Conservation (phyloP, 805 yeast species). For the Isabelozyma heimii region DNA sequence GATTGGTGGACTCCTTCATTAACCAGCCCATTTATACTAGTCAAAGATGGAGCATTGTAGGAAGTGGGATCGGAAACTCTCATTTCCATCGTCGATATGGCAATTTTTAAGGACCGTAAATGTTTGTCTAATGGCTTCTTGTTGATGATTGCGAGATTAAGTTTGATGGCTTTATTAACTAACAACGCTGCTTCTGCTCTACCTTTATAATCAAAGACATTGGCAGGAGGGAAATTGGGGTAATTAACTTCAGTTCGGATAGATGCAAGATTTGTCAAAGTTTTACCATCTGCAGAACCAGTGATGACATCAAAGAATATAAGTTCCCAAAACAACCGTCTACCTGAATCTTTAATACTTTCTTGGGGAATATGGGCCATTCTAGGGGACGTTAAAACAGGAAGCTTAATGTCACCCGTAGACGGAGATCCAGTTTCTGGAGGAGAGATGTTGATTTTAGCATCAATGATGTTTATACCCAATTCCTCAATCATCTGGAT, state of each 20-base stretch:
- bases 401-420: not conserved
- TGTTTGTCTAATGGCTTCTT: constrained; percentile 35
- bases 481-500: constrained; percentile 36
- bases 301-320: constrained; percentile 51
- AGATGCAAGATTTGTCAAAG: constrained; percentile 30
- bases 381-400: constrained; percentile 10
- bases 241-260: constrained; percentile 31
- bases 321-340: constrained; percentile 52
- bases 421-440: too few relatives aligned
- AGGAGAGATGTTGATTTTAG: not conserved
- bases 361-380: constrained; percentile 8
- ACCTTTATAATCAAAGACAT: constrained; percentile 38
- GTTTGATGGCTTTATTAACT: constrained; percentile 32
- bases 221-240: constrained; percentile 34
- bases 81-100: constrained; percentile 51
- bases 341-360: constrained; percentile 25
- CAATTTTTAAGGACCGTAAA: constrained; percentile 35
- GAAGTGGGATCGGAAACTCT: constrained; percentile 40
- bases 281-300: constrained; percentile 45
- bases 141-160: constrained; percentile 45
- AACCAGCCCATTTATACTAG: constrained; percentile 41
- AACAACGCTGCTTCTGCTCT: constrained; percentile 14
- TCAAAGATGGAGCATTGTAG: constrained; percentile 40
- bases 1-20: constrained; percentile 57
- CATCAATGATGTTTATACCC: constrained; percentile 39